These are phyloP conservation scores for Auriscalpium orientale DNA, from an alignment of 768 basidiomycete species.

Conservation along the genomic window DNA sequence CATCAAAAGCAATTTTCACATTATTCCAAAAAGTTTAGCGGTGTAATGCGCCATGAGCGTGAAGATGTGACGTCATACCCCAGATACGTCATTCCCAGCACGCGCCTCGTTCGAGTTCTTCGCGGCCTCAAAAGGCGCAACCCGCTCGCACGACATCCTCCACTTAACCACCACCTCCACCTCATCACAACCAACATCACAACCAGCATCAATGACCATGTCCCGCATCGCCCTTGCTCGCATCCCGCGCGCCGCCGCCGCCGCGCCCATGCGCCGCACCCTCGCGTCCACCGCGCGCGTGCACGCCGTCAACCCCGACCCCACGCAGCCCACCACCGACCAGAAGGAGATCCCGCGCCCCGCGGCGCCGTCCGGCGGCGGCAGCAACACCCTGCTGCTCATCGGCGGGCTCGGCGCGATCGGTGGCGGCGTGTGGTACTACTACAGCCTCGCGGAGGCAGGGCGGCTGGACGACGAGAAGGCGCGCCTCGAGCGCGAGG, in stretches of 20 bases:
- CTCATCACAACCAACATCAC: too few relatives aligned
- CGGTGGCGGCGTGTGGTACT: conserved; percentile 10
- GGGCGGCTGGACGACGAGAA: conserved; percentile 1
- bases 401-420: conserved; percentile 4
- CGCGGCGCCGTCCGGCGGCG: not conserved
- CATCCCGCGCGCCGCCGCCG: not conserved
- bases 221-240: conserved; percentile 1
- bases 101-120: too few relatives aligned
- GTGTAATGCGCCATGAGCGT: too few relatives aligned
- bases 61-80: too few relatives aligned
- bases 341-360: not conserved
- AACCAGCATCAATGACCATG: not conserved
- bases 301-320: not conserved
- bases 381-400: not conserved
- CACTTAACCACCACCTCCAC: too few relatives aligned
- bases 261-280: not conserved
- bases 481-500: not conserved
- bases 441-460: not conserved
- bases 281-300: not conserved
- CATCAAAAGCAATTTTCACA: too few relatives aligned
- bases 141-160: too few relatives aligned
- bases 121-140: too few relatives aligned
- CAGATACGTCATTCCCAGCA: too few relatives aligned
- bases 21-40: too few relatives aligned
- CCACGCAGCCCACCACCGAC: conserved; percentile 1